These are phyloP conservation scores for Zalaria sp. DNA, from an alignment of 2,329 filamentous ascomycete genomes.

Conservation along the genomic window DNA sequence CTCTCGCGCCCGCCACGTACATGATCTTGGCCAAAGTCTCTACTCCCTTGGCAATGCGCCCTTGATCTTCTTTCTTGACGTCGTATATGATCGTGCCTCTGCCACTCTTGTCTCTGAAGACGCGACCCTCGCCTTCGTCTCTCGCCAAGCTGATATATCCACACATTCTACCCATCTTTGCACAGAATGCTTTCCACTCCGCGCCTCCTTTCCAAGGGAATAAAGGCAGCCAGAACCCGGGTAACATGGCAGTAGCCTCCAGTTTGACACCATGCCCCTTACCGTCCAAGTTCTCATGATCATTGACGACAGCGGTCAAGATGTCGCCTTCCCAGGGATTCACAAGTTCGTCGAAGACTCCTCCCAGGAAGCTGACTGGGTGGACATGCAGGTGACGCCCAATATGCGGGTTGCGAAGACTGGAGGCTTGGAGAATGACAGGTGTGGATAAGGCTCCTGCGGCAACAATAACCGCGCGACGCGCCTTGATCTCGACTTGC, in stretches of 20 bases:
- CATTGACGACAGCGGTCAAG: constrained; percentile 61
- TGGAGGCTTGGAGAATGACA: constrained; percentile 61
- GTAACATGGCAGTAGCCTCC: constrained; percentile 63
- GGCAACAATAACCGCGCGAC: constrained; percentile 60
- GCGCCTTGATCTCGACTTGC: constrained; percentile 59
- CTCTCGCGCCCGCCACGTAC: constrained; percentile 64
- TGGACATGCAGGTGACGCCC: constrained; percentile 74
- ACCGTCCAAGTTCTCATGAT: constrained; percentile 69
- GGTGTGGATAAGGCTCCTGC: constrained; percentile 66
- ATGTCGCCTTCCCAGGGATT: constrained; percentile 55
- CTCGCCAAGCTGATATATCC: constrained; percentile 61
- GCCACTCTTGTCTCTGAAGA: constrained; percentile 55
- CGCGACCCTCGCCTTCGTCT: constrained; percentile 60
- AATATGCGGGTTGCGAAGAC: constrained; percentile 67
- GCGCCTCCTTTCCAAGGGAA: constrained; percentile 55
- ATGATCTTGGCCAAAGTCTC: constrained; percentile 61
- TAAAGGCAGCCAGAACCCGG: constrained; percentile 47
- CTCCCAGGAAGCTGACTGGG: constrained; percentile 45
- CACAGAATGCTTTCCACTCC: constrained; percentile 56
- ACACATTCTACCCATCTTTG: constrained; percentile 54
- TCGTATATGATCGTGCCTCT: constrained; percentile 55
- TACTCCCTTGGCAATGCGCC: constrained; percentile 56
- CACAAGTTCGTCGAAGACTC: constrained; percentile 55
- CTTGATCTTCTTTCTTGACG: constrained; percentile 55
- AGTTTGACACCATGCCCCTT: constrained; percentile 72